These are phyloP conservation scores for Neoscytalidium dimidiatum DNA, from an alignment of 2,329 filamentous ascomycete genomes.

Conservation along the genomic window DNA sequence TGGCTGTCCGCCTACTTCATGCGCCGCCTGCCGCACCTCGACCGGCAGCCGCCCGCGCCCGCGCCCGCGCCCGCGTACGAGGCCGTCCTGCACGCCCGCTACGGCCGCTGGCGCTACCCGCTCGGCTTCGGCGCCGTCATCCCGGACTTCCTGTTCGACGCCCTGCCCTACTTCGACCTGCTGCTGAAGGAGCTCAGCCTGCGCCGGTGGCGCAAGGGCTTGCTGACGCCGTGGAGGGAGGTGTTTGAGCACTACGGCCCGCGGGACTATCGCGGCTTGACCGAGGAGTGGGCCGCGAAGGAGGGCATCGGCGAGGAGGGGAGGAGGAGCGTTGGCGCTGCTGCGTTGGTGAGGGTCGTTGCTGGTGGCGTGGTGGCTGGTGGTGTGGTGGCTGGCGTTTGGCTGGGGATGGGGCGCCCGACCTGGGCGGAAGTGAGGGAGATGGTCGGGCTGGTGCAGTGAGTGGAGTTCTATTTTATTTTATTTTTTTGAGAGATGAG, in stretches of 20 bases:
- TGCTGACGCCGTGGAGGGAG: constrained; percentile 28
- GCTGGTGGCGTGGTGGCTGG: not conserved
- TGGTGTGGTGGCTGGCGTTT: not conserved
- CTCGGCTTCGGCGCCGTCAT: constrained; percentile 31
- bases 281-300: constrained; percentile 26
- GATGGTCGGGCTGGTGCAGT: not conserved
- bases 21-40: constrained; percentile 41
- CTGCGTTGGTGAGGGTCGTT: not conserved
- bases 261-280: constrained; percentile 30
- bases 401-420: not conserved
- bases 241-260: constrained; percentile 29
- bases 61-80: constrained; percentile 21
- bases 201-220: constrained; percentile 25
- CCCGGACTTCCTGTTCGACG: constrained; percentile 34
- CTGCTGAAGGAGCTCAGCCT: not conserved
- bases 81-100: constrained; percentile 33
- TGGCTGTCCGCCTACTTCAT: constrained; percentile 65
- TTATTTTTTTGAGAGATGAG: too few species aligned
- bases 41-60: not conserved
- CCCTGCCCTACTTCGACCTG: constrained; percentile 27
- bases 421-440: not conserved
- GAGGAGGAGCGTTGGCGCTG: not conserved
- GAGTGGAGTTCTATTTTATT: not conserved
- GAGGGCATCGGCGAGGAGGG: not conserved
- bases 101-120: constrained; percentile 33